Base-by-base conservation (phyloP, 495 filamentous ascomycete genomes). In the Hypoxylon subgilvum region DNA sequence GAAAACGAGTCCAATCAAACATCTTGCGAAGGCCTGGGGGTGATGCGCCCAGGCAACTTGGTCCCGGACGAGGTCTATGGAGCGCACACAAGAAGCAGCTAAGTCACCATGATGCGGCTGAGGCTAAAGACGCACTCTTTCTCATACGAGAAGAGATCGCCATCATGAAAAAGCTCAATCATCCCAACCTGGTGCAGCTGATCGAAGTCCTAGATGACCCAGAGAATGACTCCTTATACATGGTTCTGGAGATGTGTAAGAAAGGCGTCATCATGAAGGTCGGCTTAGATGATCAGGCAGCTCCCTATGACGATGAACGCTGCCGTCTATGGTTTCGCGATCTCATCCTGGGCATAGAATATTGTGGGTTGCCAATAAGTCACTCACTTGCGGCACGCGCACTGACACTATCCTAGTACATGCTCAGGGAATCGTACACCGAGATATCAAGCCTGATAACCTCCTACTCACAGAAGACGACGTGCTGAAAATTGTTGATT, bases 221-320 rank as follows among this genome's bases (percentile, higher is more conserved):
- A 1, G 85, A 89, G 25, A 92, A 97, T 61, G 94, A 98, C 68
- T 95, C 92, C 1, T 74, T 98, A 16, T 98, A 97, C 70, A 97
- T 98, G 90, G 94, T 98, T 3, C 82, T 98, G 68, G 94, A 98
- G 70, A 94, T 96, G 90, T 98, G 94, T 77, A 94, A 96, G 65
- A 97, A 97, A 67, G 94, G 94, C 0, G 93, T 97, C 18, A 81
- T 97, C 30, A 97, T 98, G 94, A 94, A 95, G 54, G 91, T 98
- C 39, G 90, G 90, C 4, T 70, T 97, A n/a, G 87, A 88, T 57
- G 88, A 96, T 65, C 74, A 77, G 47, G 88, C 92, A 17, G 84
- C 88, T 43, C 93, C 95, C 1, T 96, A 96, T 66, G 80, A 86
- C 8, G 84, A 89, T 51, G 93, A 96, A 66, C 77, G 78, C 21